These are phyloP conservation scores for Scleromitrula shiraiana DNA, from an alignment of 2,329 filamentous ascomycete species.

Conservation along the genomic window DNA sequence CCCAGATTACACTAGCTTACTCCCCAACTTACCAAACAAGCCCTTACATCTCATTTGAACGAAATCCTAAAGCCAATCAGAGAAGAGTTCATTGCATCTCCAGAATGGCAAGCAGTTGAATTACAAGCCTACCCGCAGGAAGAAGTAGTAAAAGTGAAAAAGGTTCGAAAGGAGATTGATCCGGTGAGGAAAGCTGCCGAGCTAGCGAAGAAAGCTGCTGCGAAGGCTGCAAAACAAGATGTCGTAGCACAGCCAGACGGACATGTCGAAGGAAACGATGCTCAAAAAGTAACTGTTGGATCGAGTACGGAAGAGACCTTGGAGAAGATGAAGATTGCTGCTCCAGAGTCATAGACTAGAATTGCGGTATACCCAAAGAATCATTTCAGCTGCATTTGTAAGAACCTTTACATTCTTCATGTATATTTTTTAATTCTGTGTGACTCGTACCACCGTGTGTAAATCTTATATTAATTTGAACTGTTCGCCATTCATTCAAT, in stretches of 20 bases:
- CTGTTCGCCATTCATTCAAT: no score
- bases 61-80: constrained; percentile 72
- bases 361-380: constrained; percentile 7
- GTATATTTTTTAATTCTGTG: background rate
- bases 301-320: constrained; percentile 20
- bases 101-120: constrained; percentile 74
- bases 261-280: constrained; percentile 21
- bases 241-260: constrained; percentile 25
- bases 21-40: constrained; percentile 83
- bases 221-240: constrained; percentile 20
- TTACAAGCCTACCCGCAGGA: constrained; percentile 74
- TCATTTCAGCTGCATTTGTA: constrained; percentile 10
- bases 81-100: constrained; percentile 57
- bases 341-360: constrained; percentile 20
- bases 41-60: constrained; percentile 65
- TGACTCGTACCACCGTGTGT: no score
- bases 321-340: constrained; percentile 20
- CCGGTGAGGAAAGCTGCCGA: constrained; percentile 27
- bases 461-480: background rate
- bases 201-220: constrained; percentile 26
- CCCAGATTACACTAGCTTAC: constrained; percentile 51
- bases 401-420: background rate
- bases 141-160: constrained; percentile 59
- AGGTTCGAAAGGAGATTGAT: constrained; percentile 56
- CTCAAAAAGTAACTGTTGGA: constrained; percentile 20